A percentile compares a stretch with the other conserved stretches of the same genome.
Conservation (phyloP, 331 rosid species). For the Rhamnella rubrinervis region DNA sequence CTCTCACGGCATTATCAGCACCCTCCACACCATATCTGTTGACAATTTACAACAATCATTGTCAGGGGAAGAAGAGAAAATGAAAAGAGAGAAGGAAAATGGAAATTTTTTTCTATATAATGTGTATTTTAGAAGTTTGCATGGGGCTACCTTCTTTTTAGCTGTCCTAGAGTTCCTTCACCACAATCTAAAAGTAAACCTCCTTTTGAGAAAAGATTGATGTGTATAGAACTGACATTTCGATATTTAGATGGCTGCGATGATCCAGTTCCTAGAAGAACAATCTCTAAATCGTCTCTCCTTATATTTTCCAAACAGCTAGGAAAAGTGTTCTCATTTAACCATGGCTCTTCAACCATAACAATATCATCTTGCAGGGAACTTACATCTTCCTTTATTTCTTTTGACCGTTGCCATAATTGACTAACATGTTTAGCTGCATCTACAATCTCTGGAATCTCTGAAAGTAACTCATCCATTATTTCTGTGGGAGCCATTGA, state of each 20-base stretch:
- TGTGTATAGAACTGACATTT: slow-evolving; percentile 79
- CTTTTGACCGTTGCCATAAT: slow-evolving; percentile 50
- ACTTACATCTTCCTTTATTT: slow-evolving; percentile 35
- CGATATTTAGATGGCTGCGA: slow-evolving; percentile 97
- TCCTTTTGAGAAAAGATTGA: slow-evolving; percentile 81
- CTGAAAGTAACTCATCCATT: slow-evolving; percentile 61
- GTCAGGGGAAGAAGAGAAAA: slow-evolving; percentile 5
- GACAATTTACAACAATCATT: slow-evolving; percentile 28
- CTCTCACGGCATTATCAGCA: slow-evolving; percentile 74
- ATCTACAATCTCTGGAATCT: slow-evolving; percentile 77
- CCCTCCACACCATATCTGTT: slow-evolving; percentile 81
- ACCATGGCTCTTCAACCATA: slow-evolving; percentile 82
- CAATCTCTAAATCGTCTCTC: slow-evolving; percentile 92
- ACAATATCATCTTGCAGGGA: slow-evolving; percentile 27
- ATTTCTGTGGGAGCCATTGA: slow-evolving; percentile 41
- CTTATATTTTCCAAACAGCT: slow-evolving; percentile 73
- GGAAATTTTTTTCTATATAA: slow-evolving; percentile 14
- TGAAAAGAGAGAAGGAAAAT: slow-evolving; percentile 2
- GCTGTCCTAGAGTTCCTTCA: slow-evolving; percentile 94
- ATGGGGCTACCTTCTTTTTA: slow-evolving; percentile 71
- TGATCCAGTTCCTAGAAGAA: slow-evolving; percentile 95
- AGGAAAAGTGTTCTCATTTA: slow-evolving; percentile 53
- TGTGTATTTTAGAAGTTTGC: slow-evolving; percentile 7
- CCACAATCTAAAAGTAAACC: slow-evolving; percentile 90
- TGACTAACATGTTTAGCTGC: slow-evolving; percentile 65